Evolutionary conservation across 768 basidiomycete species (phyloP).

Genomic region (Agaricus sinodeliciosus): DNA sequence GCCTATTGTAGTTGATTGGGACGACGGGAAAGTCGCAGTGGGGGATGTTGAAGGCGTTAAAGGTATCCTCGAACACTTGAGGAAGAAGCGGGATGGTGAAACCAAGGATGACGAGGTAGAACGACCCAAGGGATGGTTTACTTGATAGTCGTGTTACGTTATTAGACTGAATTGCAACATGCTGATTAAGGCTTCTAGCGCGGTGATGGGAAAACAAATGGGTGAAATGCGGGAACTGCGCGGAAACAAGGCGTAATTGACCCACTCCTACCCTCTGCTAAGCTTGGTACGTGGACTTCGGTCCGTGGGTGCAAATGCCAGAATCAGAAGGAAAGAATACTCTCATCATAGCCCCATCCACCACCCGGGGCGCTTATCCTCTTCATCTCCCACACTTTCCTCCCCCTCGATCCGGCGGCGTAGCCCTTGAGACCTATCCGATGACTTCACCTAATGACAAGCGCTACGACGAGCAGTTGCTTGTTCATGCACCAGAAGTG

Average conservation of each 20-base stretch:
- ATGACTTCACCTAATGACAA: not conserved
- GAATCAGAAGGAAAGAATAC: not conserved
- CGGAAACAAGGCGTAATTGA: too few species aligned
- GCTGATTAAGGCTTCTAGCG: not conserved
- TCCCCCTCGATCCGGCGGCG: not conserved
- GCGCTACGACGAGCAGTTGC: constrained; percentile 1
- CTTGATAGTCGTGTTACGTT: constrained; percentile 17
- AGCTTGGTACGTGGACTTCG: too few species aligned
- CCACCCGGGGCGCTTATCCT: not conserved
- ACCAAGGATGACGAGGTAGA: constrained; percentile 34
- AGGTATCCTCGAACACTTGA: constrained; percentile 54
- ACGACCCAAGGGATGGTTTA: constrained; percentile 52
- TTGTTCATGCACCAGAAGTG: constrained; percentile 5
- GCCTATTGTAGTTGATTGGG: constrained; percentile 81
- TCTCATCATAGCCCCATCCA: not conserved
- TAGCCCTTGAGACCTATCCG: not conserved
- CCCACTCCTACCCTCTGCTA: too few species aligned
- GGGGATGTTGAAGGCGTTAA: constrained; percentile 70
- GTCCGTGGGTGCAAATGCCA: too few species aligned
- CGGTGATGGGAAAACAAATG: not conserved
- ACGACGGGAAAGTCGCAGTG: constrained; percentile 52
- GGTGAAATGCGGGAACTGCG: too few species aligned
- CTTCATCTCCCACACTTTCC: not conserved
- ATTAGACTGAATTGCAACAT: too few species aligned
- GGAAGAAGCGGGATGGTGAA: constrained; percentile 66